Base-by-base conservation (phyloP, 768 basidiomycete species). In the Boletus edulis region DNA sequence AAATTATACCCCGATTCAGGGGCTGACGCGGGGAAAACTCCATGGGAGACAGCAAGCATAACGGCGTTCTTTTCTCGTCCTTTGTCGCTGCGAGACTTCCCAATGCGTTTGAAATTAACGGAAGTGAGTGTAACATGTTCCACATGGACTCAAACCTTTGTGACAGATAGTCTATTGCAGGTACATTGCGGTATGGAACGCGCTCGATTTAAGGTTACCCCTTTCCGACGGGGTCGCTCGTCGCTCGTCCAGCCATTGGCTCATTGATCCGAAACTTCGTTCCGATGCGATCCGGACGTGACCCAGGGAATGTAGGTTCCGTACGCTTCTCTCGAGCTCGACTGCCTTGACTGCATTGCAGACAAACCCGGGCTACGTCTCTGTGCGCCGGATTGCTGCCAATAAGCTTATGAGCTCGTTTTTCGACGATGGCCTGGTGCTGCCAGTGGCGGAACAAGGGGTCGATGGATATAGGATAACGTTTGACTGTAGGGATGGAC, bases 181-280 rank as follows among this genome's bases (percentile, higher is more conserved):
- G 34, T 14, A 35, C 34, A 14, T 35, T 35, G 29, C 29, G 29
- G 8, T 29, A 29, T 29, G 29, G 67, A 76, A 77, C 54, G 60
- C 75, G 14, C 52, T 69, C 15, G 76, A 78, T 45, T 41, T 11
- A 27, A 60, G 39, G 46, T 62, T 77, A 73, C 34, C 34, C 49
- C 71, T 71, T 74, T 64, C 78, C 80, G 17, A 73, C 70, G 35
- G 73, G 72, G 17, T 64, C 31, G 22, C 24, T 43, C 29, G 44
- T 52, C 18, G 44, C 49, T 48, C 58, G 67, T 47, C 59, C 59
- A 49, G 41, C 59, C 8, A 15, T 63, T 29, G 27, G 27, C 46
- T 49, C 45, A 13, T 59, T 43, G 47, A 53, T 48, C 61, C 62
- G 14, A 27, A 27, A 34, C 14, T 22, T 55, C 41, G 53, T 32